A percentile compares a stretch with the other conserved stretches of the same genome.
phyloP scores from a whole-genome alignment of 2,329 filamentous ascomycete species.

The Myriosclerotinia scirpicola region DNA sequence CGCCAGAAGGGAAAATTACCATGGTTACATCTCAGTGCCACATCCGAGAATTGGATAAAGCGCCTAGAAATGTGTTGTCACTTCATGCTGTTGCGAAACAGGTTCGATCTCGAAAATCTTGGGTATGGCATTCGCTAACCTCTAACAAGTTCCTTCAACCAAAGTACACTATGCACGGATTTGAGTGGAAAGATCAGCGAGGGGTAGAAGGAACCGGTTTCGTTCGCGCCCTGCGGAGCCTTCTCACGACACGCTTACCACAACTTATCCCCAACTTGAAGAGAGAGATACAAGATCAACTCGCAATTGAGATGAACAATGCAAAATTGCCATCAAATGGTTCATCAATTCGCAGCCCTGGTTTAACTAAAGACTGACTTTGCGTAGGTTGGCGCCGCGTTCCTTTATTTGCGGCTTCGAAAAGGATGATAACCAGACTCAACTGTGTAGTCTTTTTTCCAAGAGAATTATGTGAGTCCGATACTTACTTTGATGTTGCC shows the following conservation, averaged over 20 bases:
- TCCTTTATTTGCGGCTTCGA: slow-evolving; percentile 2
- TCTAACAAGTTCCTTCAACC: slow-evolving; percentile 23
- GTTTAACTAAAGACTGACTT: background rate
- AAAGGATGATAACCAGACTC: background rate
- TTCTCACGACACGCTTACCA: slow-evolving; percentile 24
- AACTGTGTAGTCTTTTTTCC: slow-evolving; percentile 2
- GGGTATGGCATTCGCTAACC: background rate
- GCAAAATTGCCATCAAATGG: background rate
- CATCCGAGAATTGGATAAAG: slow-evolving; percentile 24
- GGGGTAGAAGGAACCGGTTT: slow-evolving; percentile 24
- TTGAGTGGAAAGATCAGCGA: slow-evolving; percentile 24
- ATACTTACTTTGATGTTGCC: background rate
- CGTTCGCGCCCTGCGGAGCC: slow-evolving; percentile 22
- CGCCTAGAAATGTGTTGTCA: slow-evolving; percentile 23
- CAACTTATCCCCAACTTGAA: slow-evolving; percentile 23
- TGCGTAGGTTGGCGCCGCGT: background rate
- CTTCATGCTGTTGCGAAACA: slow-evolving; percentile 26
- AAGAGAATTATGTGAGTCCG: slow-evolving; percentile 1
- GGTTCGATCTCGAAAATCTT: slow-evolving; percentile 1
- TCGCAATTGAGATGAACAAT: background rate
- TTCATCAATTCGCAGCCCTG: background rate
- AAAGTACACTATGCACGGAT: slow-evolving; percentile 27
- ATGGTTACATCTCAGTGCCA: slow-evolving; percentile 13
- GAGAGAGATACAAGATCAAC: background rate
- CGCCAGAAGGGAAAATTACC: background rate